Conservation (phyloP, 352 stramenopile genomes). For the Phytophthora hibernalis region DNA sequence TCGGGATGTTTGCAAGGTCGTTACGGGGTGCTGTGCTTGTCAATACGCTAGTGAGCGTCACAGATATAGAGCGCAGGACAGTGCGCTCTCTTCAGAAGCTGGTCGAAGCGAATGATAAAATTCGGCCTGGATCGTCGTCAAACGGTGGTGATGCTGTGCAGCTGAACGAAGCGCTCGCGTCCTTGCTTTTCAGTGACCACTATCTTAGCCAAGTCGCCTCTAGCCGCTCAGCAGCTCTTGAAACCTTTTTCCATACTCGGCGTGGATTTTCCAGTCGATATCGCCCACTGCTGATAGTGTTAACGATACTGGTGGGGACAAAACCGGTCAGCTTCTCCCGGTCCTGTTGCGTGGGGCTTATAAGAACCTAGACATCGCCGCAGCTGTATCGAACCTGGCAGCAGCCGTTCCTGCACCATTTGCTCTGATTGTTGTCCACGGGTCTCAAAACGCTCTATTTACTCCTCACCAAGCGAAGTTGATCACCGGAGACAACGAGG, state of each 20-base stretch:
- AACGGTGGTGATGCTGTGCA: constrained; percentile 36
- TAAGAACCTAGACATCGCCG: constrained; percentile 49
- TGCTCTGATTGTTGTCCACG: constrained; percentile 63
- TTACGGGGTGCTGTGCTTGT: constrained; percentile 66
- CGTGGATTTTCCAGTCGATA: constrained; percentile 51
- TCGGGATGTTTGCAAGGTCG: constrained; percentile 50
- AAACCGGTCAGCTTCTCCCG: constrained; percentile 41
- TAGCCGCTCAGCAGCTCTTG: constrained; percentile 51
- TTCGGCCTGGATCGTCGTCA: neutral
- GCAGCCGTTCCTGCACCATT: constrained; percentile 40
- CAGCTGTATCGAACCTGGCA: constrained; percentile 40
- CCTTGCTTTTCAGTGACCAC: constrained; percentile 61
- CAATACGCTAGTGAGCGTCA: constrained; percentile 47
- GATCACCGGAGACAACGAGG: constrained; percentile 14
- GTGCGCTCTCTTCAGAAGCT: constrained; percentile 32
- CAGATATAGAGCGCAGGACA: constrained; percentile 32
- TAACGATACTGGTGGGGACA: constrained; percentile 4
- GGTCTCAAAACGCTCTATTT: constrained; percentile 61
- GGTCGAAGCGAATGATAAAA: constrained; percentile 13
- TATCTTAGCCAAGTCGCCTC: constrained; percentile 64
- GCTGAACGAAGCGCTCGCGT: constrained; percentile 56
- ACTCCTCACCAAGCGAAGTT: constrained; percentile 41
- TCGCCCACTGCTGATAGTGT: neutral
- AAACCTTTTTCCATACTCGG: constrained; percentile 61
- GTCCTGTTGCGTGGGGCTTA: constrained; percentile 50